These are phyloP conservation scores for Papiliotrema laurentii DNA, from an alignment of 1,284 basidiomycete genomes.

Conservation along the genomic window DNA sequence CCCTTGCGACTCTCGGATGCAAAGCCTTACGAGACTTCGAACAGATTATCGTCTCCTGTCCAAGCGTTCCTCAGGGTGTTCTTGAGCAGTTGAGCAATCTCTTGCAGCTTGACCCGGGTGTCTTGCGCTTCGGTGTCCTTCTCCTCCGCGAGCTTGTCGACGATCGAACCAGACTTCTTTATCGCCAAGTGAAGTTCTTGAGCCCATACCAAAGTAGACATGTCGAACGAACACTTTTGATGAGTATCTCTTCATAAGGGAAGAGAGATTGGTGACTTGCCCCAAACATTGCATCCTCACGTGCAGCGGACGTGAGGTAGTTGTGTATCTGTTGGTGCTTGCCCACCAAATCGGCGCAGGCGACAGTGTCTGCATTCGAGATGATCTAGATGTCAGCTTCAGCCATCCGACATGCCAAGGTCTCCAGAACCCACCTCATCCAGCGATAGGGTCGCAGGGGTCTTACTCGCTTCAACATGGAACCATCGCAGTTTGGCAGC, in stretches of 20 bases:
- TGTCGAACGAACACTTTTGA: constrained; percentile 26
- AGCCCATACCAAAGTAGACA: constrained; percentile 32
- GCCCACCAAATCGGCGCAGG: constrained; percentile 56
- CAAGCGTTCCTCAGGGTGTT: constrained; percentile 24
- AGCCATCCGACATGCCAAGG: too few species aligned
- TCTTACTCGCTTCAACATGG: constrained; percentile 15
- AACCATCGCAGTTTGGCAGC: constrained; percentile 70
- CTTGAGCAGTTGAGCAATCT: constrained; percentile 18
- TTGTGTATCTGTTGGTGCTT: constrained; percentile 52
- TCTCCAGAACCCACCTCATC: constrained; percentile 58
- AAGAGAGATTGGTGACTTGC: constrained; percentile 12
- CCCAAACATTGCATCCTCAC: constrained; percentile 33
- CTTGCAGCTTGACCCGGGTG: constrained; percentile 18
- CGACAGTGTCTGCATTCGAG: constrained; percentile 53
- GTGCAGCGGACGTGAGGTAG: constrained; percentile 23
- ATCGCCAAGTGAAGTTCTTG: constrained; percentile 33
- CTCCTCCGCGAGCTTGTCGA: constrained; percentile 29
- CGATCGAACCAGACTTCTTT: constrained; percentile 20
- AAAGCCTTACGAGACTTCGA: constrained; percentile 26
- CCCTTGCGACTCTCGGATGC: constrained; percentile 4
- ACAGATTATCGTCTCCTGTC: constrained; percentile 29
- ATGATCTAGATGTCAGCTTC: constrained; percentile 54
- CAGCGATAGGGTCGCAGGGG: constrained; percentile 51
- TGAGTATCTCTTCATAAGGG: not conserved
- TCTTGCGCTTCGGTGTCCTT: constrained; percentile 24